Conservation (phyloP, 371 early-diverging fungal species). For the Amoeboaphelidium occidentale region DNA sequence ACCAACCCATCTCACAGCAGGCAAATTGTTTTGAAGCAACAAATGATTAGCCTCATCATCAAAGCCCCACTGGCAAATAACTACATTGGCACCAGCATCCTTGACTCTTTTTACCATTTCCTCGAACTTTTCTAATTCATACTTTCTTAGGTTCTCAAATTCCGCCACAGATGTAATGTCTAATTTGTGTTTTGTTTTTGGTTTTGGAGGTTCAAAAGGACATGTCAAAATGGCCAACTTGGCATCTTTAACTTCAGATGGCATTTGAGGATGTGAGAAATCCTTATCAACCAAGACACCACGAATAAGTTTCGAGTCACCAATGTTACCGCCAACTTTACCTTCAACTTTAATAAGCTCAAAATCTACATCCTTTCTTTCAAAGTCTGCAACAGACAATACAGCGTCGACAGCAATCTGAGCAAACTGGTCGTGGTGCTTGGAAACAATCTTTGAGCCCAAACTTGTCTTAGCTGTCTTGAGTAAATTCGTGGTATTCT, state of each 20-base stretch:
- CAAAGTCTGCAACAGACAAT: slow-evolving; percentile 85
- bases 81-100: slow-evolving; percentile 89
- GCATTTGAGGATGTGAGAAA: slow-evolving; percentile 99
- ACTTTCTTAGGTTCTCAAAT: slow-evolving; percentile 81
- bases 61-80: slow-evolving; percentile 99
- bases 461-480: slow-evolving; percentile 95
- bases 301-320: slow-evolving; percentile 76
- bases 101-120: slow-evolving; percentile 95
- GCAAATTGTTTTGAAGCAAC: slow-evolving; percentile 88
- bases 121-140: slow-evolving; percentile 88
- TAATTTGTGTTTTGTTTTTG: slow-evolving; percentile 99
- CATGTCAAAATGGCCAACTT: slow-evolving; percentile 97
- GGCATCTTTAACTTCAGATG: slow-evolving; percentile 80
- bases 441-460: slow-evolving; percentile 95
- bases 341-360: slow-evolving; percentile 98
- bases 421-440: slow-evolving; percentile 88
- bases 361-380: slow-evolving; percentile 98
- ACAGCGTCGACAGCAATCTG: slow-evolving; percentile 96
- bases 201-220: slow-evolving; percentile 99
- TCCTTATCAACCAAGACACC: slow-evolving; percentile 99
- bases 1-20: slow-evolving; percentile 99
- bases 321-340: slow-evolving; percentile 85
- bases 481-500: slow-evolving; percentile 57
- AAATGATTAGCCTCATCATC: slow-evolving; percentile 99
- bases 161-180: slow-evolving; percentile 94